Evolutionary conservation across 208 protist species (phyloP), one percentile per base, ranked within the genome.

Genomic region (Angomonas deanei): DNA sequence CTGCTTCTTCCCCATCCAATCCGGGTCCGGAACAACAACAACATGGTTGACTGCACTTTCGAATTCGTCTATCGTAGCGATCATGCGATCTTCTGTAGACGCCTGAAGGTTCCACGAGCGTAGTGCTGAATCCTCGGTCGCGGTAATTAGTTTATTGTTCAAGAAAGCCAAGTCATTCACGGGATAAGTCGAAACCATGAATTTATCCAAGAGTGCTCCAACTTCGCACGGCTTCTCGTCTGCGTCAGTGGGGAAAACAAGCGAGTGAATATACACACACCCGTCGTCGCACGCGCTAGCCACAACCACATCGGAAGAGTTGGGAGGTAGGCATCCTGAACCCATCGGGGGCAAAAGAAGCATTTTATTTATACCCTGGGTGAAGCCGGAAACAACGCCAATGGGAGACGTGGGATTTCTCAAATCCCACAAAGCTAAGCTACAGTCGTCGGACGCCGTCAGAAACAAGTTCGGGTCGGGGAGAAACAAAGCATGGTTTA

Each of bases 211-310:
- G 17, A 91, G 64, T 3, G 59, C 68, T 23, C 80, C 75, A 15
- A 46, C 50, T 36, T 48, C 49, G 2, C 31, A 60, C 2, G 57
- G 50, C 10, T 31, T 10, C 1, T 23, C 39, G 0, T 32, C 32
- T 57, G n/a, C 47, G 1, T 38, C 47, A 21, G 50, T 23, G 19
- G 48, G 55, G 6, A 64, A 49, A 0, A 58, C 21, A 0, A 91
- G 23, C 2, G 70, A 68, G 64, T 94, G 83, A 26, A 92, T 77
- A 66, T 92, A 94, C 23, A 94, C 81, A 27, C 70, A 62, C 3
- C 88, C 88, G 53, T 94, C 88, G 64, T 94, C 88, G 57, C 88
- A 94, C 19, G 82, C 88, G 61, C 80, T 87, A 23, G 75, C 84
- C 5, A 89, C 50, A 3, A 82, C 59, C 38, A 65, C 60, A 36